A percentile compares a stretch with the other conserved stretches of the same genome.
Evolutionary conservation across 2,329 filamentous ascomycete species (phyloP).

Genomic region (Paracorniculantispora psalliotae): DNA sequence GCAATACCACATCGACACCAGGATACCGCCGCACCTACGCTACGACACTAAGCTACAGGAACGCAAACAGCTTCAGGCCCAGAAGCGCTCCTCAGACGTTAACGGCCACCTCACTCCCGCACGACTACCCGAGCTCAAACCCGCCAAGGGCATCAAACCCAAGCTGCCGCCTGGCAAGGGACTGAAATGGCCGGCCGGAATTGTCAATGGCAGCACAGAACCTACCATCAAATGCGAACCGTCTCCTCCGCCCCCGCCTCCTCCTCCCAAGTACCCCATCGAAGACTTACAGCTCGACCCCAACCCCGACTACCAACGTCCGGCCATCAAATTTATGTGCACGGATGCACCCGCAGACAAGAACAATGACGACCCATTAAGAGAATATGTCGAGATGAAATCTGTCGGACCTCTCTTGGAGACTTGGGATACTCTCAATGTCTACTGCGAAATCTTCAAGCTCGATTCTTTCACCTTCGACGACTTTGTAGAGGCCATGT

Average conservation of each 20-base stretch:
- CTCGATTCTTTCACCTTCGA: constrained; percentile 97
- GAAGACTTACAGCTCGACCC: constrained; percentile 83
- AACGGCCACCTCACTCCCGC: constrained; percentile 40
- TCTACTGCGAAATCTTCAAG: constrained; percentile 93
- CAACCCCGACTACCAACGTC: constrained; percentile 61
- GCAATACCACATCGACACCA: constrained; percentile 80
- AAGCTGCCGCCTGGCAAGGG: constrained; percentile 52
- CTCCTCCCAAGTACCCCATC: constrained; percentile 86
- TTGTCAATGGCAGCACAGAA: constrained; percentile 28
- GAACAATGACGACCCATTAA: constrained; percentile 28
- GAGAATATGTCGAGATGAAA: constrained; percentile 64
- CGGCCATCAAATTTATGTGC: constrained; percentile 72
- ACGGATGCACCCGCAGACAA: constrained; percentile 53
- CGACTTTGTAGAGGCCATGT: constrained; percentile 86
- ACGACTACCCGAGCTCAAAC: constrained; percentile 68
- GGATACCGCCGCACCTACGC: constrained; percentile 75
- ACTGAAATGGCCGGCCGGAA: constrained; percentile 48
- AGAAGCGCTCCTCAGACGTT: constrained; percentile 54
- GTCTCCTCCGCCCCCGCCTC: constrained; percentile 47
- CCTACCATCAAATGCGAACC: constrained; percentile 27
- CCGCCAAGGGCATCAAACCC: constrained; percentile 24
- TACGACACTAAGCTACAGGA: constrained; percentile 76
- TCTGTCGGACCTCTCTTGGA: constrained; percentile 83
- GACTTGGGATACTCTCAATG: constrained; percentile 94
- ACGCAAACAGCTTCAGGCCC: constrained; percentile 65